These are phyloP conservation scores for Areca catechu DNA, from an alignment of 176 grass and related monocot species.

Conservation along the genomic window DNA sequence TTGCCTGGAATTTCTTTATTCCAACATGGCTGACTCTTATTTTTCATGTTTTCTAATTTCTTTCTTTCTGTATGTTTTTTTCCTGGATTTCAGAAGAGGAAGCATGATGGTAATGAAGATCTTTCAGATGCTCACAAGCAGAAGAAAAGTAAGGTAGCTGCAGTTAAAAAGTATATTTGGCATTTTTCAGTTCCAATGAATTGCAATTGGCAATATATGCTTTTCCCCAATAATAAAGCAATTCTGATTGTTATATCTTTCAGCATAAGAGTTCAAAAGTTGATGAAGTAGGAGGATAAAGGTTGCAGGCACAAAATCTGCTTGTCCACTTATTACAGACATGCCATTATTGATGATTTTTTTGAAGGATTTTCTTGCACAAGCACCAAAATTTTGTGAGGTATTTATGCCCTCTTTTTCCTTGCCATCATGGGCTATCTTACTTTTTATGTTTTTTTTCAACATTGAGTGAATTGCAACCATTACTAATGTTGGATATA, in stretches of 20 bases:
- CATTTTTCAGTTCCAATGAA: slow-evolving; percentile 11
- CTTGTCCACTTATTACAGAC: too few species aligned
- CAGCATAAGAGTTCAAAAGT: slow-evolving; percentile 60
- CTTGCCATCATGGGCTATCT: too few species aligned
- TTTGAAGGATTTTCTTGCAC: too few species aligned
- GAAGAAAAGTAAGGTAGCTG: slow-evolving; percentile 60
- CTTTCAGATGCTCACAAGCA: slow-evolving; percentile 48
- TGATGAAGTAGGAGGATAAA: slow-evolving; percentile 31
- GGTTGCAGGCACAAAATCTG: too few species aligned
- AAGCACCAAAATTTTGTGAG: too few species aligned
- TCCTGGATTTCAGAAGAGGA: slow-evolving; percentile 37
- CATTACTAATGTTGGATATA: too few species aligned
- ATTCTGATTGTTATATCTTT: slow-evolving; percentile 3
- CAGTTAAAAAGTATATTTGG: neutral
- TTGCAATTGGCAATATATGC: slow-evolving; percentile 1
- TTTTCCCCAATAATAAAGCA: slow-evolving; percentile 9
- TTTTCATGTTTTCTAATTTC: slow-evolving; percentile 8
- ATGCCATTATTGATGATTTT: too few species aligned
- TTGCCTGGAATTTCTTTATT: neutral
- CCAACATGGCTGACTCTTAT: neutral
- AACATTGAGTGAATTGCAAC: too few species aligned
- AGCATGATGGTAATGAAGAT: slow-evolving; percentile 48
- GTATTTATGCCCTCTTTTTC: too few species aligned
- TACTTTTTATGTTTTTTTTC: too few species aligned
- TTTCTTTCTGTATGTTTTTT: neutral